Conservation (phyloP, 78 protist species). For the Dictyostelium discoideum region DNA sequence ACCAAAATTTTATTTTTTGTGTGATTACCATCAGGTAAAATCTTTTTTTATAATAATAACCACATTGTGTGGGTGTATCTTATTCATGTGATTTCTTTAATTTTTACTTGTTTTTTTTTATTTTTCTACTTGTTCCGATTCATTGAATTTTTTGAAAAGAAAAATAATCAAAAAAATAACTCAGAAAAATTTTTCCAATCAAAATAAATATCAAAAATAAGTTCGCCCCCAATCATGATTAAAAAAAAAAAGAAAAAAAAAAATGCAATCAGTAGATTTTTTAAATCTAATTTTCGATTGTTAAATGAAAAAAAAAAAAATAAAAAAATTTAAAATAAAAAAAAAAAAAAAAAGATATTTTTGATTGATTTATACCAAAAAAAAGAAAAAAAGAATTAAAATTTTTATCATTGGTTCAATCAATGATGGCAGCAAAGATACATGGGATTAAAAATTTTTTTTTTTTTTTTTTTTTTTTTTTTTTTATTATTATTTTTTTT, state of each 20-base stretch:
- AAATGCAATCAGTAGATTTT: neutral
- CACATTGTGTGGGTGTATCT: neutral
- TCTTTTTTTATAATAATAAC: neutral
- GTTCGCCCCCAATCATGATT: too few relatives aligned
- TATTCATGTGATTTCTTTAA: neutral
- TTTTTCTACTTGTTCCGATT: neutral
- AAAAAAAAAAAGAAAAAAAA: neutral
- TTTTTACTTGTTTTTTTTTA: neutral
- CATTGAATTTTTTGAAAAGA: neutral
- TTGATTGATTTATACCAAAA: neutral
- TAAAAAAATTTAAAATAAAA: neutral
- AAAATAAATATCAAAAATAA: neutral
- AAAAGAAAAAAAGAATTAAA: neutral
- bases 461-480: too few relatives aligned
- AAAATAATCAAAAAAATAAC: too few relatives aligned
- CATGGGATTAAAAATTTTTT: too few relatives aligned
- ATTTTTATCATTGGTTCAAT: neutral
- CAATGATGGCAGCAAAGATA: neutral
- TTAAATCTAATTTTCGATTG: neutral
- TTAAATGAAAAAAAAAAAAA: neutral
- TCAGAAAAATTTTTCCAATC: neutral
- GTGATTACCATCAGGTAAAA: neutral
- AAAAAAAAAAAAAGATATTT: neutral
- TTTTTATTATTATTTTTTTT: too few relatives aligned
- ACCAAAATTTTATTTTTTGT: neutral